Evolutionary conservation across 2,329 filamentous ascomycete genomes (phyloP), one percentile per base, ranked within the genome.

Genomic region (Pseudocercospora ulei): DNA sequence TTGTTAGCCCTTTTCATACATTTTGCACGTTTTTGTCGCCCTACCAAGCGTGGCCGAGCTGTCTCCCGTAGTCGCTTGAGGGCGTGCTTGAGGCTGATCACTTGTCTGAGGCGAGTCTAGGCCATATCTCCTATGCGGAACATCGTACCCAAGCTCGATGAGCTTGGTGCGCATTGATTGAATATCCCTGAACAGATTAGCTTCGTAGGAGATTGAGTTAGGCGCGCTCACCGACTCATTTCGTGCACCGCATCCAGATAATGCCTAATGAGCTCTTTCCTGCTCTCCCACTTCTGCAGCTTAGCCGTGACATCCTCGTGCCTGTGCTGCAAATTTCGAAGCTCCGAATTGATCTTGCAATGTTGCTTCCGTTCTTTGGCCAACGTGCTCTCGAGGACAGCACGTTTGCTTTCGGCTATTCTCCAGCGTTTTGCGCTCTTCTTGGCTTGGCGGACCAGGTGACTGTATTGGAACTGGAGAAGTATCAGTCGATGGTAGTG

Each of bases 391-490:
- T 51, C 41, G 48, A 60, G 34, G 1, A 39, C 20, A 2, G 31
- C 37, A 27, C 41, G 44, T 13, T 57, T 50, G 7, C 41, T 39
- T 28, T 53, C 39, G 4, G 44, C 49, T 7, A 35, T 18, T 38
- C 50, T 53, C 48, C 48, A 56, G 6, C 46, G 39, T 26, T 43
- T 48, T 5, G 44, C 46, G 4, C 50, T 45, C 5, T 51, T 45
- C 17, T 48, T 53, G 5, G 57, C 55, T 37, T 57, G 65, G 1
- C 54, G 51, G 4, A 59, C 39, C 11, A 66, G 47, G 2, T 56
- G 55, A 19, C 58, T 49, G 40, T 69, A 71, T 47, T 71, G 68
- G 37, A 71, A 71, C 68, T 71, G 43, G 2, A 13, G 17, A 5
- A 7, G 4, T n/a, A 27, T 51, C 13, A 53, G 39, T 22, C 18